Base-by-base conservation (phyloP, 305 asterid genomes). In the Solanum chacoense region DNA sequence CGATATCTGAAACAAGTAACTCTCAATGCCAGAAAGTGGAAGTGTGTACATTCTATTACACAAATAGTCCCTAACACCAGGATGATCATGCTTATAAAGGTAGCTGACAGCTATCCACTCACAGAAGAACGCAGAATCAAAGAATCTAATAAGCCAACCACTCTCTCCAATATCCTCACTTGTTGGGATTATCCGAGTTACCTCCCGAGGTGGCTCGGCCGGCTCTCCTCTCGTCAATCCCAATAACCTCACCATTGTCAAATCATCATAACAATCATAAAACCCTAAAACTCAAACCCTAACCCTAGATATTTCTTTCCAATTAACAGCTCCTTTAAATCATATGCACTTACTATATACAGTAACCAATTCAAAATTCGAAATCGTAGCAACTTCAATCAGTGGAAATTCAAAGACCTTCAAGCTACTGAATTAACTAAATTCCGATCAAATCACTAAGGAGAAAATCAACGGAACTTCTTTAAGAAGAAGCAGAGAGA, bases 101-200 rank as follows among this genome's bases (percentile, higher is more conserved):
- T 96, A 96, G 93, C 98, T 96, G 67, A 96, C 98, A 69, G 98
- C 98, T 91, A 96, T 96, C 98, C 98, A 96, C 92, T 96, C 98
- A 88, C 98, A 96, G 92, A 96, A 96, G 69, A 96, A 96, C 2
- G 98, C 85, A 11, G 98, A 96, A 90, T 96, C 98, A 35, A 96
- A 96, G 93, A 96, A 96, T 71, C 98, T 93, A 87, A 96, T 95
- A 4, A 96, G 92, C 98, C 98, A 96, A 26, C 98, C 98, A 90
- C 98, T 94, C 90, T 96, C 98, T 8, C 98, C 98, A 84, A 91
- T 90, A 90, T 81, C 90, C 88, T 95, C 98, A 90, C 98, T 96
- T 32, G 97, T 95, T 85, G 97, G 97, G 91, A 94, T 95, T 89
- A 96, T 94, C 88, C 98, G 95, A 88, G 97, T 96, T 85, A 95